Evolutionary conservation across 225 moss, liverwort and hornwort species (phyloP).

Genomic region (Ulota crispa): DNA sequence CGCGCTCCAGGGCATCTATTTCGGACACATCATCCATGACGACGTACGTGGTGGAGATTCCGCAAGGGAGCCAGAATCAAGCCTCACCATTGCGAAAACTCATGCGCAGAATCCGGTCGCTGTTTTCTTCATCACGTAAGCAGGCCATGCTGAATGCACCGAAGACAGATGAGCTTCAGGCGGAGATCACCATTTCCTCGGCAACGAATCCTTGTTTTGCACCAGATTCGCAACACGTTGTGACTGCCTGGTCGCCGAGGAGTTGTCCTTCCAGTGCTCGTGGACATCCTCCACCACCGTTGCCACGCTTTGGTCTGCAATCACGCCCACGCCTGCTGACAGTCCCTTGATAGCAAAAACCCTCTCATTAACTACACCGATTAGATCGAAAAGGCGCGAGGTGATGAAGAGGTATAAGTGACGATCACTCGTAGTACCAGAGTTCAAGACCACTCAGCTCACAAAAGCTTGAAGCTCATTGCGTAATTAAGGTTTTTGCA

Average conservation of each 20-base stretch:
- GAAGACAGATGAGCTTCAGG: slow-evolving; percentile 15
- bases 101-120: slow-evolving; percentile 4
- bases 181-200: slow-evolving; percentile 3
- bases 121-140: slow-evolving; percentile 8
- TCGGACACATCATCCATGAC: neutral
- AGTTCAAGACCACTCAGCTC: neutral
- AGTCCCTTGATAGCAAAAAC: neutral
- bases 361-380: neutral
- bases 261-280: neutral
- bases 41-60: slow-evolving; percentile 20
- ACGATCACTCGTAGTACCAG: neutral
- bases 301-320: neutral
- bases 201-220: slow-evolving; percentile 11
- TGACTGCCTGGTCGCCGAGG: neutral
- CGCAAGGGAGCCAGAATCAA: neutral
- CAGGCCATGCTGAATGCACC: neutral
- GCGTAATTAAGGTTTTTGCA: neutral
- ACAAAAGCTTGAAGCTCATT: neutral
- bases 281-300: neutral
- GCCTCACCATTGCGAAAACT: slow-evolving; percentile 13
- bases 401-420: slow-evolving; percentile 28
- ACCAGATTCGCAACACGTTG: neutral
- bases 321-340: neutral
- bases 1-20: slow-evolving; percentile 16
- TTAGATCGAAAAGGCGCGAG: slow-evolving; percentile 45